Percentiles rank a stretch among this genome's conserved stretches.
phyloP scores from a whole-genome alignment of 2,329 filamentous ascomycete species.

The Elsinoe batatas region DNA sequence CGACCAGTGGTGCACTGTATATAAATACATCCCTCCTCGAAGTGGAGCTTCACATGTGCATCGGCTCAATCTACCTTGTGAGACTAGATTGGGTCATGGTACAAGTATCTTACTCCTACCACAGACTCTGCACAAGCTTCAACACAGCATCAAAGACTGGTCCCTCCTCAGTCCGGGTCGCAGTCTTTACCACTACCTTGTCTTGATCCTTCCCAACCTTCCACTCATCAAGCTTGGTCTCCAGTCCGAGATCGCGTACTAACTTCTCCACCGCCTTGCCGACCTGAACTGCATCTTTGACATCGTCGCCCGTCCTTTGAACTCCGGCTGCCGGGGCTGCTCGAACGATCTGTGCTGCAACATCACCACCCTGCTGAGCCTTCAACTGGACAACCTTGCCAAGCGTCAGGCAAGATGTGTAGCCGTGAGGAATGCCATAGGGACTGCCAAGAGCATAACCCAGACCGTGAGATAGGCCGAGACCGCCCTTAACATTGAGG shows the following conservation, averaged over 20 bases:
- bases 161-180: slow-evolving; percentile 35
- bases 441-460: slow-evolving; percentile 46
- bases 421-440: slow-evolving; percentile 47
- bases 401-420: slow-evolving; percentile 46
- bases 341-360: slow-evolving; percentile 38
- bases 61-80: too few relatives aligned
- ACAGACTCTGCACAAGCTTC: slow-evolving; percentile 35
- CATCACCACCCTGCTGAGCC: slow-evolving; percentile 32
- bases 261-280: slow-evolving; percentile 36
- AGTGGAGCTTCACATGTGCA: too few relatives aligned
- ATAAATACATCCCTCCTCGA: too few relatives aligned
- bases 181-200: slow-evolving; percentile 34
- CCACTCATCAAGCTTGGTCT: slow-evolving; percentile 38
- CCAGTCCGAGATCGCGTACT: slow-evolving; percentile 35
- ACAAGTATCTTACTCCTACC: slow-evolving; percentile 23
- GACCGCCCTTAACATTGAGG: slow-evolving; percentile 40
- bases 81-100: too few relatives aligned
- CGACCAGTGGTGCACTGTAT: too few relatives aligned
- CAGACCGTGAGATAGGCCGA: slow-evolving; percentile 36
- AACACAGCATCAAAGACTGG: slow-evolving; percentile 35
- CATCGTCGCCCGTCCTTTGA: slow-evolving; percentile 29
- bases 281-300: slow-evolving; percentile 36
- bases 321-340: slow-evolving; percentile 37
- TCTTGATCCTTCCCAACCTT: slow-evolving; percentile 34
- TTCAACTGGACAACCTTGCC: slow-evolving; percentile 47